Conservation (phyloP, 257 asterid genomes). For the Przewalskia tangutica region DNA sequence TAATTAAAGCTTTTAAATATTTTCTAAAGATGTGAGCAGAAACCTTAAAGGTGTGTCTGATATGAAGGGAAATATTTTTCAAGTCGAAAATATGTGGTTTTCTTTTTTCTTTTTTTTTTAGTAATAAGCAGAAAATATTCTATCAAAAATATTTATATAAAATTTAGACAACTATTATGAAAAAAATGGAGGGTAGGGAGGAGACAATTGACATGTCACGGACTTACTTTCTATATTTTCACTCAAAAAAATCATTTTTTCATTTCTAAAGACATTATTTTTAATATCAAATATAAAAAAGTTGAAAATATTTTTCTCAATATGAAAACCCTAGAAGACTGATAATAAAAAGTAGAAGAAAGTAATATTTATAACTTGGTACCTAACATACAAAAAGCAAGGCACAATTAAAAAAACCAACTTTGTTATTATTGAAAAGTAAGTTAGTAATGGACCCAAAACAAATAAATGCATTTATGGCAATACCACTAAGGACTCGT, state of each 20-base stretch:
- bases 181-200: no score
- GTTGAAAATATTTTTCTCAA: background rate
- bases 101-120: no score
- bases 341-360: background rate
- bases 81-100: no score
- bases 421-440: slow-evolving; percentile 16
- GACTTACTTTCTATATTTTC: no score
- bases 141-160: no score
- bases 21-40: background rate
- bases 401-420: slow-evolving; percentile 2
- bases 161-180: background rate
- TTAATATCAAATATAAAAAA: no score
- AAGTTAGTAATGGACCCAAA: slow-evolving; percentile 14
- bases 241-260: no score
- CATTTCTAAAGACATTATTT: no score
- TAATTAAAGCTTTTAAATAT: background rate
- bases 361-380: background rate
- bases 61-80: no score
- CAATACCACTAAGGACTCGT: no score
- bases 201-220: no score
- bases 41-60: background rate
- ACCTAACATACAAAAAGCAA: background rate
- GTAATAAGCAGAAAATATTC: no score
- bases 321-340: background rate
- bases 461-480: slow-evolving; percentile 13